Percentiles rank a stretch among this genome's conserved stretches.
Evolutionary conservation across 148 eudicot genomes (phyloP).

Genomic region (Rhododendron mucronatum): DNA sequence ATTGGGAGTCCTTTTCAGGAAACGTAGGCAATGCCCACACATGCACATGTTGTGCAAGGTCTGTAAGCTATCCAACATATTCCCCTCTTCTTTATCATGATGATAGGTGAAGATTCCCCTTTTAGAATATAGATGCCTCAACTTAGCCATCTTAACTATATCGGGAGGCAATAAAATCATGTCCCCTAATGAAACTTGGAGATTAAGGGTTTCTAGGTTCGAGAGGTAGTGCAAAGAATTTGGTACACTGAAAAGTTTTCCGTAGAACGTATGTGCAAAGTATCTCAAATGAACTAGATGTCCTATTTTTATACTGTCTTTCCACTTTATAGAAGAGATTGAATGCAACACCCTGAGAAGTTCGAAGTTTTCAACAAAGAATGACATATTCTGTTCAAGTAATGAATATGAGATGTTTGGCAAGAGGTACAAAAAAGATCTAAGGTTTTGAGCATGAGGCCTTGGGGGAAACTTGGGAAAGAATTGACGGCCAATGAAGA

Average conservation of each 20-base stretch:
- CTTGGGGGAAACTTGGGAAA: too few species aligned
- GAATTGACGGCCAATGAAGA: too few species aligned
- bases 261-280: accelerated
- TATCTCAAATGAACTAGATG: neutral
- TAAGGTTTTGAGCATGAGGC: neutral
- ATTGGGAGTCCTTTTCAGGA: neutral
- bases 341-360: neutral
- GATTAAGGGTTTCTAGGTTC: neutral
- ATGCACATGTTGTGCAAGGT: neutral
- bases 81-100: neutral
- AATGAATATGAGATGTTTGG: too few species aligned
- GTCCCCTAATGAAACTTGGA: accelerated
- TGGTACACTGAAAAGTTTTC: accelerated
- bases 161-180: neutral
- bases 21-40: neutral
- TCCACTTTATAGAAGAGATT: too few species aligned
- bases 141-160: neutral
- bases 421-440: neutral
- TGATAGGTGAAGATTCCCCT: neutral
- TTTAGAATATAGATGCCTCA: neutral
- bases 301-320: too few species aligned
- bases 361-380: neutral
- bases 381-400: accelerated
- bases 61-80: neutral
- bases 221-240: neutral